phyloP scores from a whole-genome alignment of 768 basidiomycete genomes.

The Termitomyces sp. region DNA sequence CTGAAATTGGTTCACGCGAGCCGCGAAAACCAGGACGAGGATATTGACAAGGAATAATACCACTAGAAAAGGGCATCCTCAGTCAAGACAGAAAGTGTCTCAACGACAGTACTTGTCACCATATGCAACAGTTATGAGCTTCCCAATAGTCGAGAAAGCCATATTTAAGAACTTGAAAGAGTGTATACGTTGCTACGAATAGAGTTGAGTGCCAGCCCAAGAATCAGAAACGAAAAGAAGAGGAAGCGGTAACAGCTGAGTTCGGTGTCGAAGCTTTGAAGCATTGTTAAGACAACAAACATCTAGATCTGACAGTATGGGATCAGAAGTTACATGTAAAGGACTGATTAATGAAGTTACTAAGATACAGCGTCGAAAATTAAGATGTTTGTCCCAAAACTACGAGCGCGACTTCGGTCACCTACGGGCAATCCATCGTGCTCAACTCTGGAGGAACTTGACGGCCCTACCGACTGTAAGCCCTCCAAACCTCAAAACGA shows the following conservation, averaged over 20 bases:
- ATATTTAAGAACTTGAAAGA: constrained; percentile 5
- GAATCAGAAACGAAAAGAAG: neutral
- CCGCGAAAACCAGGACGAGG: constrained; percentile 48
- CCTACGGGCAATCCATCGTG: constrained; percentile 21
- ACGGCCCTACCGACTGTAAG: constrained; percentile 35
- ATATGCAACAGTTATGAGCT: constrained; percentile 10
- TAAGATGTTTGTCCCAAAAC: constrained; percentile 60
- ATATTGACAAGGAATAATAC: constrained; percentile 42
- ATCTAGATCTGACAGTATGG: neutral
- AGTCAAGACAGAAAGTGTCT: neutral
- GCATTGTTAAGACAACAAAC: constrained; percentile 7
- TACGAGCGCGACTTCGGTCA: constrained; percentile 44
- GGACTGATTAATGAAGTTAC: neutral
- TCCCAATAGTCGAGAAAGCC: constrained; percentile 14
- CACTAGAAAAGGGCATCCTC: constrained; percentile 22
- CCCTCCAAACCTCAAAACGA: constrained; percentile 57
- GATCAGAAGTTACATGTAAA: neutral
- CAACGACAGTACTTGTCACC: neutral
- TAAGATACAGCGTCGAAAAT: neutral
- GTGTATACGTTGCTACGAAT: neutral
- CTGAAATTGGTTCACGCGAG: constrained; percentile 52
- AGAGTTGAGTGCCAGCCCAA: neutral
- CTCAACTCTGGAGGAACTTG: constrained; percentile 66
- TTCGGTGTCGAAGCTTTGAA: neutral
- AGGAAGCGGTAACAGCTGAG: neutral